Percentiles rank a stretch among this genome's conserved stretches.
Conservation (phyloP, 164 flowering plant species). For the Tetracentron sinense region DNA sequence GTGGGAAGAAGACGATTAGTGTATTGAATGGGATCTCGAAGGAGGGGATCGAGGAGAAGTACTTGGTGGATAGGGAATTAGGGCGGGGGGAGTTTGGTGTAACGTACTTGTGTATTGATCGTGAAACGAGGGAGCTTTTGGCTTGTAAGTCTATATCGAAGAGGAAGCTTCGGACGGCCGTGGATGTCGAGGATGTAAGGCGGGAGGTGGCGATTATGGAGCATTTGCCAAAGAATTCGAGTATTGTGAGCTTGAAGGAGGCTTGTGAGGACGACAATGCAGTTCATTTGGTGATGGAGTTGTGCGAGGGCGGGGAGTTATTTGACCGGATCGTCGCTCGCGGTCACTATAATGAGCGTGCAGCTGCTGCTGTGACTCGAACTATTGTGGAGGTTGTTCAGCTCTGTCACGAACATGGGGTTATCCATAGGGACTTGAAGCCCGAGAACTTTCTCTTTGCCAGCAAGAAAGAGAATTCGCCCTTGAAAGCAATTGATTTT, state of each 20-base stretch:
- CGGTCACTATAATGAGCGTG: conserved; percentile 72
- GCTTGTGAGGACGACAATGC: conserved; percentile 86
- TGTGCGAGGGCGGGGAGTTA: conserved; percentile 80
- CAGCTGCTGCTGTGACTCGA: conserved; percentile 63
- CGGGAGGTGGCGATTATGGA: conserved; percentile 78
- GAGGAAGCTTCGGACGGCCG: conserved; percentile 75
- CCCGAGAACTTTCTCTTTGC: conserved; percentile 80
- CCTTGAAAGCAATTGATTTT: conserved; percentile 73
- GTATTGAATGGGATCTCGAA: conserved; percentile 42
- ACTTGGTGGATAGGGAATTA: conserved; percentile 61
- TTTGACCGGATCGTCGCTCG: conserved; percentile 80
- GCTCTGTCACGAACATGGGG: conserved; percentile 71
- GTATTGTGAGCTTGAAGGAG: conserved; percentile 66
- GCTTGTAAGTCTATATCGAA: conserved; percentile 81
- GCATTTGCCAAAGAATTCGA: conserved; percentile 67
- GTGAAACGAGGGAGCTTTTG: conserved; percentile 41
- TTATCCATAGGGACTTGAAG: conserved; percentile 71
- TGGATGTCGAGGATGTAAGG: conserved; percentile 77
- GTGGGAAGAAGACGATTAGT: conserved; percentile 39
- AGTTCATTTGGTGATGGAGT: conserved; percentile 83
- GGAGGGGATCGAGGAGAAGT: conserved; percentile 64
- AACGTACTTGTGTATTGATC: conserved; percentile 63
- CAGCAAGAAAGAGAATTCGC: conserved; percentile 81
- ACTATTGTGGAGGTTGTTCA: conserved; percentile 80
- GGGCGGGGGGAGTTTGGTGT: conserved; percentile 83